Evolutionary conservation across 1,139 yeast genomes (phyloP), one percentile per base, ranked within the genome.

Genomic region (Suhomyces anneliseae): DNA sequence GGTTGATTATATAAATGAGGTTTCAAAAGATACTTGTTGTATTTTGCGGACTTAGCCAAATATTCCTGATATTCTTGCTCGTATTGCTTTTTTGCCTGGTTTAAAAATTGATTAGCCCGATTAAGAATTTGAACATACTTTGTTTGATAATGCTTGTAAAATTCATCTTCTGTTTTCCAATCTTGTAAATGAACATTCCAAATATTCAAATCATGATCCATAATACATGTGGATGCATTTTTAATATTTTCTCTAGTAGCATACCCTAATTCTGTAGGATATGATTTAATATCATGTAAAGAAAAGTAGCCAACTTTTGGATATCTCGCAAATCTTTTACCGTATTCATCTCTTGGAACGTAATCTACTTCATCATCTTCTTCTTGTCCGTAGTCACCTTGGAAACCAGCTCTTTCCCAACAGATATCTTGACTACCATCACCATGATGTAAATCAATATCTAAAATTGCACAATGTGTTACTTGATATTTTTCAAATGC

Each of bases 351-450:
- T 44, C 79, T 56, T 12, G 81, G 71, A 38, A 63, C 64, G 11
- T 58, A 60, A 11, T 69, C 69, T 11, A 62, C 59, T 35, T 72
- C 75, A 50, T 70, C 81, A 37, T 72, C 72, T 35, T 66, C 74
- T 40, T 68, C 73, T 52, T 72, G 73, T 12, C 81, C 81, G 54
- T 72, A 74, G 47, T 79, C 82, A 2, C 82, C 80, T 9, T 65
- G 61, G 54, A 81, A 77, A 0, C 89, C 88, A 0, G 89, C 87
- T 54, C 87, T 72, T 56, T 84, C 85, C 92, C 93, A 88, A 56
- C 95, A 84, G 27, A 89, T 85, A 64, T 88, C 96, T 59, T 89
- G 96, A 6, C 89, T 81, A 6, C 96, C 96, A 64, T 89, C 96
- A n/a, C 96, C 96, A 60, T 89, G 96, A 60, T 89, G 96, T 43